phyloP scores from a whole-genome alignment of 345 rosid species.

The Aegle marmelos region DNA sequence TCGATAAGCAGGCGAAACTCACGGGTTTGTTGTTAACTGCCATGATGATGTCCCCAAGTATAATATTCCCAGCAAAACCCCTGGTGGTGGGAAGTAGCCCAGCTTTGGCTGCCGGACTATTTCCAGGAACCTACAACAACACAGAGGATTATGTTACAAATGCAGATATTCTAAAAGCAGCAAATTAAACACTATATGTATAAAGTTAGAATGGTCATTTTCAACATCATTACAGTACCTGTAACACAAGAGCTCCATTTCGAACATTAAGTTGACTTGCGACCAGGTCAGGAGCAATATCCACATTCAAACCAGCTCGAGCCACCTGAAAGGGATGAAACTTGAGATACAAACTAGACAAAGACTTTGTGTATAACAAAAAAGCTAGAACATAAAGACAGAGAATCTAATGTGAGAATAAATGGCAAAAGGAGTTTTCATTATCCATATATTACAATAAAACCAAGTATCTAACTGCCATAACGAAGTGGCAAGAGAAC shows the following conservation, averaged over 20 bases:
- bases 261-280: slow-evolving; percentile 93
- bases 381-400: not conserved
- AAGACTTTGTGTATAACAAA: not conserved
- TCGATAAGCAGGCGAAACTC: slow-evolving; percentile 23
- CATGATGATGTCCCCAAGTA: slow-evolving; percentile 81
- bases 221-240: slow-evolving; percentile 35
- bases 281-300: slow-evolving; percentile 78
- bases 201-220: not conserved
- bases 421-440: not conserved
- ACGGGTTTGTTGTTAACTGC: slow-evolving; percentile 72
- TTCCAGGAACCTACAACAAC: slow-evolving; percentile 58
- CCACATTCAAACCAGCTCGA: slow-evolving; percentile 80
- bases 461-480: not conserved
- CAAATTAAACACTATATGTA: not conserved
- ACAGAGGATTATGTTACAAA: not conserved
- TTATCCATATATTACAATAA: not conserved
- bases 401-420: not conserved
- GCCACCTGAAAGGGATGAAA: slow-evolving; percentile 52
- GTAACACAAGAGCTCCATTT: slow-evolving; percentile 83
- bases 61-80: slow-evolving; percentile 84
- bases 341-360: not conserved
- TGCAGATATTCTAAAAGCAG: not conserved
- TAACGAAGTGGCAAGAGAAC: slow-evolving; percentile 16
- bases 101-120: slow-evolving; percentile 70
- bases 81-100: slow-evolving; percentile 75